Percentiles rank a stretch among this genome's conserved stretches.
phyloP scores from a whole-genome alignment of 1,139 yeast genomes.

The Suhomyces anneliseae region DNA sequence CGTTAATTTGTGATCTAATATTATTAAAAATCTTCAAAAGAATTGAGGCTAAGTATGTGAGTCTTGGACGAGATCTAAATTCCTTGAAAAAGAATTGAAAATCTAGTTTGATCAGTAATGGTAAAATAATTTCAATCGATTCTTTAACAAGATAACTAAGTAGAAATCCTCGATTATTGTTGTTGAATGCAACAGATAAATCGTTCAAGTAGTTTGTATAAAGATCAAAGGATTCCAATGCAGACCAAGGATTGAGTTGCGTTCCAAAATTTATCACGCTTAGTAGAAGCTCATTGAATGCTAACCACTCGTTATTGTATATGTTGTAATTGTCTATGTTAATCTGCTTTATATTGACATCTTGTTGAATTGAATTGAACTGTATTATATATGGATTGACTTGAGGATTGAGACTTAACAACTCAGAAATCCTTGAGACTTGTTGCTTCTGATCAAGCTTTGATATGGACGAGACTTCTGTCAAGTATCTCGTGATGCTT shows the following conservation, averaged over 20 bases:
- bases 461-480: slow-evolving; percentile 9
- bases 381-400: slow-evolving; percentile 13
- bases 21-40: slow-evolving; percentile 63
- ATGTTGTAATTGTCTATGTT: slow-evolving; percentile 23
- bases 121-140: slow-evolving; percentile 44
- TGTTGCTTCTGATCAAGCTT: slow-evolving; percentile 12
- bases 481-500: slow-evolving; percentile 9
- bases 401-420: slow-evolving; percentile 14
- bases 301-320: slow-evolving; percentile 43
- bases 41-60: slow-evolving; percentile 56
- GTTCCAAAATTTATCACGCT: slow-evolving; percentile 53
- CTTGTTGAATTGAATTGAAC: slow-evolving; percentile 8
- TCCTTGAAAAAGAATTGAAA: slow-evolving; percentile 42
- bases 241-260: slow-evolving; percentile 61
- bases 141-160: slow-evolving; percentile 46
- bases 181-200: slow-evolving; percentile 59
- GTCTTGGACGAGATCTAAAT: slow-evolving; percentile 44
- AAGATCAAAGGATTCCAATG: slow-evolving; percentile 58
- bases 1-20: slow-evolving; percentile 57
- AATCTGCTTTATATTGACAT: slow-evolving; percentile 2
- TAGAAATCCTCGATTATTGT: slow-evolving; percentile 49
- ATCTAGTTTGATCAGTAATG: slow-evolving; percentile 54
- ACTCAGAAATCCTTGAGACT: slow-evolving; percentile 7
- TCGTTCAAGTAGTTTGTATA: slow-evolving; percentile 53
- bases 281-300: slow-evolving; percentile 51